A percentile compares a stretch with the other conserved stretches of the same genome.
Evolutionary conservation across 345 rosid species (phyloP).

Genomic region (Barbarea vulgaris): DNA sequence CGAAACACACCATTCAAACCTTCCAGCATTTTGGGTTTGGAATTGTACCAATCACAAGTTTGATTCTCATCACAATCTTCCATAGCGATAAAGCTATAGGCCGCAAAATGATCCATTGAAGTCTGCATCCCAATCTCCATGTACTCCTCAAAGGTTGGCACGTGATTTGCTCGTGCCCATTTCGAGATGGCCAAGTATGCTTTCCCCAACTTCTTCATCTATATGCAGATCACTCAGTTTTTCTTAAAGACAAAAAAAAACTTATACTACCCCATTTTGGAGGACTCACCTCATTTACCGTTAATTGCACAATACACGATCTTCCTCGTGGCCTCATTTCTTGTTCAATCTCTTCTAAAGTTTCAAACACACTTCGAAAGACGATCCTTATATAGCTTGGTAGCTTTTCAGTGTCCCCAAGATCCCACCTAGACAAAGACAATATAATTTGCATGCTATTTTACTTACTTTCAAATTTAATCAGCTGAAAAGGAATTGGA

Average conservation of each 20-base stretch:
- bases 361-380: not conserved
- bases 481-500: not conserved
- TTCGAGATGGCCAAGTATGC: not conserved
- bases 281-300: not conserved
- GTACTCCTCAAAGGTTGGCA: conserved; percentile 23
- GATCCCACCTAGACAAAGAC: not conserved
- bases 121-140: conserved; percentile 4
- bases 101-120: not conserved
- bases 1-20: not conserved
- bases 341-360: not conserved
- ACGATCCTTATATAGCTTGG: not conserved
- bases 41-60: not conserved
- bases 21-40: not conserved
- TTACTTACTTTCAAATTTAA: not conserved
- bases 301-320: not conserved
- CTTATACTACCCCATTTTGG: not conserved
- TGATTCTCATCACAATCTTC: conserved; percentile 13
- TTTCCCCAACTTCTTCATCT: not conserved
- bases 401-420: not conserved
- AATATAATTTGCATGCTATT: not conserved
- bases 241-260: not conserved
- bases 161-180: conserved; percentile 5
- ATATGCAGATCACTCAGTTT: not conserved
- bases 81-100: not conserved
- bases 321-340: not conserved